Base-by-base conservation (phyloP, 176 grass and related monocot genomes). In the Hsuehochloa calcarea region DNA sequence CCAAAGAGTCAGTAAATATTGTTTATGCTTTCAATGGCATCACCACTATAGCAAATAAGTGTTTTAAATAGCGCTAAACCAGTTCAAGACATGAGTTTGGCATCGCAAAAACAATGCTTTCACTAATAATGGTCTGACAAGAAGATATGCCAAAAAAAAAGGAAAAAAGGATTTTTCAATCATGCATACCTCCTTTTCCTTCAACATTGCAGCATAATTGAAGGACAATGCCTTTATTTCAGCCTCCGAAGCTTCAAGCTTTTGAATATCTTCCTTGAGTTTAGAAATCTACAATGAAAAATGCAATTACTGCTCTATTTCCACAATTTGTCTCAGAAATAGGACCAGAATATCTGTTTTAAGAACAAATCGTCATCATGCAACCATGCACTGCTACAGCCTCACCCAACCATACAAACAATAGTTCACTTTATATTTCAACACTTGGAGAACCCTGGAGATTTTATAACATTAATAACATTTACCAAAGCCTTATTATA, bases 171-270 rank as follows among this genome's bases (percentile, higher is more conserved):
- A 47, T 0, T 35, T 35, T 83, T 27, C 20, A 71, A 92, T n/a
- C 40, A 75, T 49, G n/a, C 61, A 60, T 91, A 98, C 96, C 87
- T 98, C 96, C 86, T 95, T 98, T 83, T 98, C 96, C 77, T 93
- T 98, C 45, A 98, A 84, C 69, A 95, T 89, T 71, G 96, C 87
- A 49, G 91, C 96, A 92, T 98, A 98, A 90, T 95, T 98, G 67
- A 95, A 90, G 67, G 96, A 98, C 16, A 98, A 58, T 38, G 96
- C 89, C 84, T 95, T 98, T 63, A 98, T 92, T 90, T 98, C 87
- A 83, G 91, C 91, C 80, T 98, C 93, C 0, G 93, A 95, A 80
- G 87, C 72, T 90, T 98, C 93, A 89, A 98, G 87, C 86, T 92
- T 95, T 83, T 90, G 85, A 26, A 98, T 93, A 65, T 93, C 91